phyloP scores from a whole-genome alignment of 805 yeast species.

The Kluyveromyces starmeri region DNA sequence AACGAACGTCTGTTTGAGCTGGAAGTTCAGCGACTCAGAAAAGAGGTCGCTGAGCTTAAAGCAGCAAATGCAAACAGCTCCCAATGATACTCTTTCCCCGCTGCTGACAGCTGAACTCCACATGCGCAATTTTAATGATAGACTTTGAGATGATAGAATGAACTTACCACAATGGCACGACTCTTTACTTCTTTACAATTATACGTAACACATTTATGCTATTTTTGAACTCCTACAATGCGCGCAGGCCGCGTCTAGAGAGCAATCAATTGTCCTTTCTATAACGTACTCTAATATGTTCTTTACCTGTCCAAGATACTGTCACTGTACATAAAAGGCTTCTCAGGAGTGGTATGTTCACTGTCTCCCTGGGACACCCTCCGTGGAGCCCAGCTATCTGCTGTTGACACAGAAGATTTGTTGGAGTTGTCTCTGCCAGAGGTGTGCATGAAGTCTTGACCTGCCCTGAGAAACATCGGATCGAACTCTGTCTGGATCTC shows the following conservation, averaged over 20 bases:
- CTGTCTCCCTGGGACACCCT: not conserved
- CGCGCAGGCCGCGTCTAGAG: too few relatives aligned
- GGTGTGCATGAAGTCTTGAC: too few relatives aligned
- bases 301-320: not conserved
- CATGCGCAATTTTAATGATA: conserved; percentile 4
- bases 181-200: not conserved
- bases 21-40: conserved; percentile 27
- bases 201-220: not conserved
- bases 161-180: too few relatives aligned
- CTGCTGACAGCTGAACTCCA: not conserved
- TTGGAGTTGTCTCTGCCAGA: not conserved
- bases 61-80: not conserved
- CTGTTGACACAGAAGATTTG: not conserved
- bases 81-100: too few relatives aligned
- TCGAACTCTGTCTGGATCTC: too few relatives aligned
- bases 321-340: not conserved
- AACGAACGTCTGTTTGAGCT: conserved; percentile 33
- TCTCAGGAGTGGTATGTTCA: conserved; percentile 2
- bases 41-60: conserved; percentile 23
- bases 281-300: too few relatives aligned
- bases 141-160: conserved; percentile 1
- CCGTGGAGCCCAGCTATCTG: not conserved
- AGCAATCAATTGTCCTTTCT: too few relatives aligned
- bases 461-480: too few relatives aligned
- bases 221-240: too few relatives aligned